A percentile compares a stretch with the other conserved stretches of the same genome.
Evolutionary conservation across 169 alveolate genomes (phyloP).

Genomic region (Plasmodium coatneyi): DNA sequence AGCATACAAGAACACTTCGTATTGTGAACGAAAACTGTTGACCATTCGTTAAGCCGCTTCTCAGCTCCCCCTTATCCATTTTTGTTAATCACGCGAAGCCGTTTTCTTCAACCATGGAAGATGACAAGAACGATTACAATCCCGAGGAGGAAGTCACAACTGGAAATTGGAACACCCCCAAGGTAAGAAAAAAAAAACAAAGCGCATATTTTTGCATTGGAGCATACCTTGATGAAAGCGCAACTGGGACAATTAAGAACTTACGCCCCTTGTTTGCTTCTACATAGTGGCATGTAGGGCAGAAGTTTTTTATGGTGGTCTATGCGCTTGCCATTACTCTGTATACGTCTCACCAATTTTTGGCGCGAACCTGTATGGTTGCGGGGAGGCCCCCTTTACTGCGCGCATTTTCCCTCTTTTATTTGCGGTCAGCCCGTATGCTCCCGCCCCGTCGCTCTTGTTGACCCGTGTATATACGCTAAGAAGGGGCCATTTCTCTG

Average conservation of each 20-base stretch:
- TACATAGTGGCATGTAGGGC: background rate
- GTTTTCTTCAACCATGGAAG: conserved; percentile 15
- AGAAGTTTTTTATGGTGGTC: background rate
- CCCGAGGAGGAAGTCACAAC: conserved; percentile 90
- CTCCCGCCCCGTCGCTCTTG: background rate
- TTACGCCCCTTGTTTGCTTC: background rate
- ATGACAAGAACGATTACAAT: conserved; percentile 76
- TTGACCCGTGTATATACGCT: background rate
- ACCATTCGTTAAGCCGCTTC: background rate
- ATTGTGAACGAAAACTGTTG: conserved; percentile 17
- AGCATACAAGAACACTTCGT: background rate
- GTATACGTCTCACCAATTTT: background rate
- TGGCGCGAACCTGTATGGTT: background rate
- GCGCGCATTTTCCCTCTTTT: background rate
- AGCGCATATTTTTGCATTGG: background rate
- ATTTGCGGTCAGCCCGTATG: background rate
- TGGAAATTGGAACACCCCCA: conserved; percentile 90
- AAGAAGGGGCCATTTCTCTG: background rate
- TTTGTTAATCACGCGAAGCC: conserved; percentile 3
- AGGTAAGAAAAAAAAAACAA: conserved; percentile 74
- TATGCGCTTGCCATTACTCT: background rate
- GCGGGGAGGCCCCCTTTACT: background rate
- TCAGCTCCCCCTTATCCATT: background rate
- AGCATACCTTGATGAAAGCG: background rate
- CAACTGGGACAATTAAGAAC: background rate